Evolutionary conservation across 352 stramenopile genomes (phyloP), one percentile per base, ranked within the genome.

Genomic region (Discostella stelligera): DNA sequence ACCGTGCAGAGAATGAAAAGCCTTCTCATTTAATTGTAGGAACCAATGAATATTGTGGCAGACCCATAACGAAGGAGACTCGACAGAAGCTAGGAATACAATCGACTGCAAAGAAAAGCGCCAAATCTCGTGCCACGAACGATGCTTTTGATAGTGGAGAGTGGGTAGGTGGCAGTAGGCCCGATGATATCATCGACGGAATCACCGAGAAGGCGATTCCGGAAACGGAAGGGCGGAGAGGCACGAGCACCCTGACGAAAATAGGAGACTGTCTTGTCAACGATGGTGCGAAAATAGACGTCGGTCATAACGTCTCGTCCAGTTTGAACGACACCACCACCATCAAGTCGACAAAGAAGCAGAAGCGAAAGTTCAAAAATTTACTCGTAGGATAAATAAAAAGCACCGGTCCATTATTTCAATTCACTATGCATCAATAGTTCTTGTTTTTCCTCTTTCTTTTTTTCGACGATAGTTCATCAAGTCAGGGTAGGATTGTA

Each of bases 401-500:
- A 58, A 32, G 50, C 32, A 37, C 32, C 21, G 2, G n/a, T 14
- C 37, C 7, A 3, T 10, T 14, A 44, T 8, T 44, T 44, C 37
- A 44, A 44, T 44, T 32, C n/a, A n/a, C n/a, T 7, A 63, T 27
- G 20, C 27, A 44, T 20, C 6, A 14, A 44, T 44, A 5, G 5
- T 44, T 44, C 3, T 44, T 44, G 2, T 10, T 44, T 14, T 8
- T 2, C 11, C 37, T 14, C 37, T 13, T 11, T 14, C 37, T 44
- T 10, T 44, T 8, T 44, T 44, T 14, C 11, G 2, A 44, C 11
- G 37, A 44, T 44, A 44, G 7, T 37, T 16, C 27, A 63, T 83
- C 58, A 83, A 67, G 86, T 92, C 50, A 93, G 80, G 0, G 85
- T 91, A 25, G 85, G 83, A 55, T 77, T 78, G 78, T 94, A 92